Percentiles rank a stretch among this genome's conserved stretches.
These are phyloP conservation scores for Metschnikowia gelsemii DNA, from an alignment of 805 yeast genomes.

Conservation along the genomic window DNA sequence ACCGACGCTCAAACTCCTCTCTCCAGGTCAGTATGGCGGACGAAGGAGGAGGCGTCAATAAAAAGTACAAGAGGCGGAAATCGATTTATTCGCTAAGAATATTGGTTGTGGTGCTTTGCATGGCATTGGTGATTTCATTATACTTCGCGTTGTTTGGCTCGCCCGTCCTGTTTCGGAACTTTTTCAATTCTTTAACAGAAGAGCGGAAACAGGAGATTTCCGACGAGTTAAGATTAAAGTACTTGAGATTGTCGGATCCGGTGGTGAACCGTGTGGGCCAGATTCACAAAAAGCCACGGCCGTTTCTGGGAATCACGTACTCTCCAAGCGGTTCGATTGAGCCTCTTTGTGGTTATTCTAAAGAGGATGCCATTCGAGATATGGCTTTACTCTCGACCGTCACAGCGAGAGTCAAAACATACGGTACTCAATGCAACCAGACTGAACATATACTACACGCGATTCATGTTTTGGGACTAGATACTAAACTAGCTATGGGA, in stretches of 20 bases:
- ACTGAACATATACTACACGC: slow-evolving; percentile 52
- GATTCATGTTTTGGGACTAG: slow-evolving; percentile 47
- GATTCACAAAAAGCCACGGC: neutral
- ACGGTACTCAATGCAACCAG: slow-evolving; percentile 64
- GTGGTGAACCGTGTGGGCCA: neutral
- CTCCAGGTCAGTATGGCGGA: neutral
- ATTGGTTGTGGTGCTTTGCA: slow-evolving; percentile 3
- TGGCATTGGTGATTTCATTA: slow-evolving; percentile 4
- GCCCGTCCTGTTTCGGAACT: slow-evolving; percentile 10
- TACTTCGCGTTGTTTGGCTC: slow-evolving; percentile 13
- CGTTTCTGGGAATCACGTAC: slow-evolving; percentile 59
- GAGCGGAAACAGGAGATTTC: slow-evolving; percentile 6
- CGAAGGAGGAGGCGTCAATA: neutral
- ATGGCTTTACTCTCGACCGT: slow-evolving; percentile 56
- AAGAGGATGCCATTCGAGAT: slow-evolving; percentile 53
- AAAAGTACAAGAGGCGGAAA: neutral
- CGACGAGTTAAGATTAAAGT: slow-evolving; percentile 7
- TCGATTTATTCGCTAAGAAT: neutral
- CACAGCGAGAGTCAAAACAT: slow-evolving; percentile 56
- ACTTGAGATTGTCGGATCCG: neutral
- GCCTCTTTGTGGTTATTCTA: slow-evolving; percentile 52
- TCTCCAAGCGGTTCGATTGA: slow-evolving; percentile 53
- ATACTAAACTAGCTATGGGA: slow-evolving; percentile 60
- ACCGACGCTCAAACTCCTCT: neutral
- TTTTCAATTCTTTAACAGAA: slow-evolving; percentile 8